Evolutionary conservation across 2,329 filamentous ascomycete genomes (phyloP).

Genomic region (Epicoccum nigrum): DNA sequence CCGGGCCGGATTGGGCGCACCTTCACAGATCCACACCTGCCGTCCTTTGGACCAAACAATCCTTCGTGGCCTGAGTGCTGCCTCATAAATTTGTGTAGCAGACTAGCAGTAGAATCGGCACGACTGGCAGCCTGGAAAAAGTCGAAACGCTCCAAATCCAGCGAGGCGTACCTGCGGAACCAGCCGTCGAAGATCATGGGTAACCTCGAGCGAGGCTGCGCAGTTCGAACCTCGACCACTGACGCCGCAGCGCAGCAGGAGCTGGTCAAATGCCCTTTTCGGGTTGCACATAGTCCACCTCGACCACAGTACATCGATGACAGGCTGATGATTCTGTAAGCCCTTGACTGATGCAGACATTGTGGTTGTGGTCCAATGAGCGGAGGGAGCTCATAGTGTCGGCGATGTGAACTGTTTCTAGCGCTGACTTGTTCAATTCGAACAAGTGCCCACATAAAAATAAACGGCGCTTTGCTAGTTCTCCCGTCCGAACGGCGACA

Average conservation of each 20-base stretch:
- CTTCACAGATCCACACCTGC: constrained; percentile 4
- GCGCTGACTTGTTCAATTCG: constrained; percentile 28
- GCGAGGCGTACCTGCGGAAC: constrained; percentile 20
- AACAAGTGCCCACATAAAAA: constrained; percentile 24
- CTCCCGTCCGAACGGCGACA: background rate
- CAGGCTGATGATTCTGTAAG: constrained; percentile 18
- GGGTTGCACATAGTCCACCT: constrained; percentile 17
- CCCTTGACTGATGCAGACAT: constrained; percentile 20
- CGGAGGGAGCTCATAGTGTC: constrained; percentile 11
- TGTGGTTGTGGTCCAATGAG: constrained; percentile 17
- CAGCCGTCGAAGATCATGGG: constrained; percentile 14
- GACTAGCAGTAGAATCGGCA: constrained; percentile 3
- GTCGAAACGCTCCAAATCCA: constrained; percentile 16
- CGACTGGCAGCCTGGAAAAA: constrained; percentile 3
- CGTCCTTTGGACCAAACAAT: background rate
- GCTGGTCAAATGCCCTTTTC: constrained; percentile 23
- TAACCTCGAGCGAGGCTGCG: constrained; percentile 24
- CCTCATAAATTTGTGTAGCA: constrained; percentile 2
- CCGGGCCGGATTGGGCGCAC: constrained; percentile 20
- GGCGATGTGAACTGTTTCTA: constrained; percentile 19
- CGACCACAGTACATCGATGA: constrained; percentile 15
- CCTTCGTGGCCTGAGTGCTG: constrained; percentile 4
- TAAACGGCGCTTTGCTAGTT: constrained; percentile 22
- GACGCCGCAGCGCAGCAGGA: constrained; percentile 1
- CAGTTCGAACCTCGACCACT: constrained; percentile 23